These are phyloP conservation scores for Candida awuae DNA, from an alignment of 805 yeast genomes.

Conservation along the genomic window DNA sequence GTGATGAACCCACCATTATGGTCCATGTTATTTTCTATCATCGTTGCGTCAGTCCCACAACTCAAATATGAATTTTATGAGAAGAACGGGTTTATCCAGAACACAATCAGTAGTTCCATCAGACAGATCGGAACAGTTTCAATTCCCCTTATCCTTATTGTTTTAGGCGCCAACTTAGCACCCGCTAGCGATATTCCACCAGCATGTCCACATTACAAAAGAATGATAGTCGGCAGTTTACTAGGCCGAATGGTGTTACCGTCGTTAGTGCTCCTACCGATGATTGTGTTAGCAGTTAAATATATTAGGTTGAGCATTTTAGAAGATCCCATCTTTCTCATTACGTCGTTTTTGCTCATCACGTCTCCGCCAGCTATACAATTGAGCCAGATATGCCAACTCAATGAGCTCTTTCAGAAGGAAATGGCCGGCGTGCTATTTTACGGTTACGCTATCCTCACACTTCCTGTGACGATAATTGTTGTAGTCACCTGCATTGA, in stretches of 20 bases:
- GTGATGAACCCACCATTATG: slow-evolving; percentile 77
- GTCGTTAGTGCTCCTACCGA: slow-evolving; percentile 56
- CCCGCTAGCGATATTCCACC: slow-evolving; percentile 65
- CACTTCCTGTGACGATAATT: slow-evolving; percentile 67
- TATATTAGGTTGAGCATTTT: slow-evolving; percentile 57
- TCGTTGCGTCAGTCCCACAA: slow-evolving; percentile 60
- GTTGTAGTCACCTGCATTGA: slow-evolving; percentile 63
- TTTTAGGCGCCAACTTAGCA: slow-evolving; percentile 68
- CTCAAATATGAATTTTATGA: slow-evolving; percentile 52
- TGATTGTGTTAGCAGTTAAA: slow-evolving; percentile 57
- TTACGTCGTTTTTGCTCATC: slow-evolving; percentile 68
- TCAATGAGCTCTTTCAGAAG: slow-evolving; percentile 65
- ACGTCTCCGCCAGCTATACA: slow-evolving; percentile 82
- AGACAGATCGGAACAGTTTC: slow-evolving; percentile 66
- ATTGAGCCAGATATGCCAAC: slow-evolving; percentile 70
- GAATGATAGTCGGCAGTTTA: slow-evolving; percentile 60
- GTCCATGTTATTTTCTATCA: slow-evolving; percentile 61
- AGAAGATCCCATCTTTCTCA: slow-evolving; percentile 74
- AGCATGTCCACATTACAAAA: slow-evolving; percentile 51
- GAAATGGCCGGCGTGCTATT: slow-evolving; percentile 79
- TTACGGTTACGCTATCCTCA: slow-evolving; percentile 73
- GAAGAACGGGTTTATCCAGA: slow-evolving; percentile 52
- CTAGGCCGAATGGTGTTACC: slow-evolving; percentile 75
- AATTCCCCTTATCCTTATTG: slow-evolving; percentile 67
- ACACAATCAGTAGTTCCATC: slow-evolving; percentile 57